Percentiles rank a stretch among this genome's conserved stretches.
Evolutionary conservation across 2,329 filamentous ascomycete genomes (phyloP).

Genomic region (Plenodomus biglobosus): DNA sequence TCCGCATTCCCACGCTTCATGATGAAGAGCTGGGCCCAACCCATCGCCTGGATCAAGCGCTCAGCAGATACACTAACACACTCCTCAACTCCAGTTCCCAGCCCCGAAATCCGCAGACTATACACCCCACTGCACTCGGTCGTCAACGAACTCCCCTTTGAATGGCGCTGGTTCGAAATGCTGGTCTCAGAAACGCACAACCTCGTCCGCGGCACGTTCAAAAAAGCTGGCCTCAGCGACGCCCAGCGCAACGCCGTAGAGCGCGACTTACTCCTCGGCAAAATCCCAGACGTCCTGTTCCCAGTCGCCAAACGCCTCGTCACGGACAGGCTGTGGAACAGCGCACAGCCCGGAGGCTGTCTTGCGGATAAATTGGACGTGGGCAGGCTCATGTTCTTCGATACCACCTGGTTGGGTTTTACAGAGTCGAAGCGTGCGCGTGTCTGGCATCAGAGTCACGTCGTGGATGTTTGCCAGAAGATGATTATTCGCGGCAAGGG

Average conservation of each 20-base stretch:
- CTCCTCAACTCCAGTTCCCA: constrained; percentile 43
- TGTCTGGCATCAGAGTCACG: constrained; percentile 61
- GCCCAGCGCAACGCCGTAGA: constrained; percentile 53
- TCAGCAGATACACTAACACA: constrained; percentile 35
- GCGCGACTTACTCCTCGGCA: constrained; percentile 55
- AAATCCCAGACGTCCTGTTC: constrained; percentile 55
- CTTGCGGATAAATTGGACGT: constrained; percentile 65
- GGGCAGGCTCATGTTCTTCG: constrained; percentile 69
- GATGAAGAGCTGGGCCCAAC: constrained; percentile 41
- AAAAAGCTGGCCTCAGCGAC: constrained; percentile 48
- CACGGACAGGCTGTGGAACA: constrained; percentile 40
- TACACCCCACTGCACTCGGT: constrained; percentile 44
- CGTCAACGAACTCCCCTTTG: constrained; percentile 46
- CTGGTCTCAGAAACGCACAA: constrained; percentile 63
- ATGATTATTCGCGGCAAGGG: constrained; percentile 40
- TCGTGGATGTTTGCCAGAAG: constrained; percentile 61
- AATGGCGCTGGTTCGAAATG: constrained; percentile 50
- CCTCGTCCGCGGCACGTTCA: constrained; percentile 63
- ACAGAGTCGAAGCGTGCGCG: constrained; percentile 60
- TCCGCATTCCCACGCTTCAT: constrained; percentile 41
- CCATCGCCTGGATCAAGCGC: constrained; percentile 36
- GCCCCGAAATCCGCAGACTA: constrained; percentile 48
- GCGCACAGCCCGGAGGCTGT: constrained; percentile 40
- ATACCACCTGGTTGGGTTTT: constrained; percentile 70
- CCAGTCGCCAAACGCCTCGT: constrained; percentile 54